Evolutionary conservation across 78 protist species (phyloP), one percentile per base, ranked within the genome.

Genomic region (Emiliania huxleyi): DNA sequence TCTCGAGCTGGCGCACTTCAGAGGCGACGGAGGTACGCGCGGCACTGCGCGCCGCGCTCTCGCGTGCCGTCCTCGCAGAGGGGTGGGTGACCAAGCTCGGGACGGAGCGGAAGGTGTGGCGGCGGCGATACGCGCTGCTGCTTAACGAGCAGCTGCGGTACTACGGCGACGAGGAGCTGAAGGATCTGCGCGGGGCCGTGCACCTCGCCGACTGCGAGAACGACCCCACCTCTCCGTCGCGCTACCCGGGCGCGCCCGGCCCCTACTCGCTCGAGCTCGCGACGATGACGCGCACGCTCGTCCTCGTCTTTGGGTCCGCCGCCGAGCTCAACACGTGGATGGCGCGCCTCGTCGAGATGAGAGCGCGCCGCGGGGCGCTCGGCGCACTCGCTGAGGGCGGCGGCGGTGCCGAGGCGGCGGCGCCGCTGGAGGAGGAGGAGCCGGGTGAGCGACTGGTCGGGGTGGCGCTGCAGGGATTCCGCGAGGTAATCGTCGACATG

Each of bases 61-160:
- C 1, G 46, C 33, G 2, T 29, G 26, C 15, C 35, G 44, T 19
- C 46, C 44, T 77, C 33, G 35, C n/a, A 11, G 33, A 4, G 35
- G 83, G 83, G 40, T 35, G 43, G 83, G 40, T 73, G 33, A 73
- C 83, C 44, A 73, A 73, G 83, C 83, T 73, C 22, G 83, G 83
- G 40, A 18, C 44, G 33, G 83, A 73, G 83, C 83, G 83, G 33
- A 73, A 73, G 83, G 18, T 3, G 43, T 73, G 83, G 83, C 83
- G 83, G 40, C 44, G 44, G 33, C 83, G 83, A 8, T 73, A 73
- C 83, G 44, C 46, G 23, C 4, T 77, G 4, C 85, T 77, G 46
- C 85, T 77, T 1, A 45, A 45, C 48, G 3, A 11, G 33, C 46
- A 37, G 46, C 22, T 77, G 35, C 46, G 48, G 15, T 77, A 40